Evolutionary conservation across 352 stramenopile genomes (phyloP).

Genomic region (Blastocystis sp.): DNA sequence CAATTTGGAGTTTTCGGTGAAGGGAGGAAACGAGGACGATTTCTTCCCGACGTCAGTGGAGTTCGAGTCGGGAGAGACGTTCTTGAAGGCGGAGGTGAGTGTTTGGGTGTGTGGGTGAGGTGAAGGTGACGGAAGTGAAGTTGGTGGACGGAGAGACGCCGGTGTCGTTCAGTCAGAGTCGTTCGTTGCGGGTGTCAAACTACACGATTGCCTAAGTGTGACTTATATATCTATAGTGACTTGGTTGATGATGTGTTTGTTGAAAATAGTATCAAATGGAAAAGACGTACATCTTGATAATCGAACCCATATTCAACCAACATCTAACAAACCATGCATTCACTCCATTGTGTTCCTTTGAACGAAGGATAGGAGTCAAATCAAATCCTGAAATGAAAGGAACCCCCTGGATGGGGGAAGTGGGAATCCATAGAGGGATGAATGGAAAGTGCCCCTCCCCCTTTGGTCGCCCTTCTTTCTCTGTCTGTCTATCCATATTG

Average conservation of each 20-base stretch:
- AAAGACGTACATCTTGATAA: too few relatives aligned
- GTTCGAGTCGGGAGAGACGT: slow-evolving; percentile 12
- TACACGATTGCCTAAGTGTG: slow-evolving; percentile 27
- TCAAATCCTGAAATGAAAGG: background rate
- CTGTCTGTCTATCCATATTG: background rate
- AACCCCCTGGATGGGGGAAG: background rate
- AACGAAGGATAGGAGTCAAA: background rate
- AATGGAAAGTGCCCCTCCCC: background rate
- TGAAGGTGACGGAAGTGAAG: background rate
- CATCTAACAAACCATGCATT: too few relatives aligned
- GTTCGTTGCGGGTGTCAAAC: background rate
- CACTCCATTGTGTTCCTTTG: background rate
- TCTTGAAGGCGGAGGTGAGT: background rate
- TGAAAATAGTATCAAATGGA: background rate
- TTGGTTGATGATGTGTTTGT: background rate
- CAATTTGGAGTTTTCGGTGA: slow-evolving; percentile 36
- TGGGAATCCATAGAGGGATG: background rate
- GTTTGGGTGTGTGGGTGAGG: background rate
- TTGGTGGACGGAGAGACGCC: background rate
- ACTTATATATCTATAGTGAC: background rate
- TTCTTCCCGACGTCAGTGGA: slow-evolving; percentile 51
- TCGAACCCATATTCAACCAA: too few relatives aligned
- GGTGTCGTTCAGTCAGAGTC: background rate
- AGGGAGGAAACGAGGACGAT: background rate
- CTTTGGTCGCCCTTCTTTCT: background rate